Evolutionary conservation across 495 filamentous ascomycete species (phyloP).

Genomic region (Choiromyces venosus): DNA sequence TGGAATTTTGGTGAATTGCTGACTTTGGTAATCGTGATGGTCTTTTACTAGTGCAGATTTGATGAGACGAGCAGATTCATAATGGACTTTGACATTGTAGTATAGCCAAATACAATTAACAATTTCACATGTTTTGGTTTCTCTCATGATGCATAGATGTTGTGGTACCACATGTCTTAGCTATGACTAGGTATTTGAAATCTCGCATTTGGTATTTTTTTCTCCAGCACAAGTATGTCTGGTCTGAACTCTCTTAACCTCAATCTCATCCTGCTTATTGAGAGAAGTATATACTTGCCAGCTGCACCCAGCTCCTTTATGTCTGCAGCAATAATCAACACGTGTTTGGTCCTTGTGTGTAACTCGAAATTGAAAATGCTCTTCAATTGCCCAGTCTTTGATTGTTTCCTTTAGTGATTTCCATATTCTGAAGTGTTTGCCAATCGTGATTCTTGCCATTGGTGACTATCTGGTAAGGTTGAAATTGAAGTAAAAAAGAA

Average conservation of each 20-base stretch:
- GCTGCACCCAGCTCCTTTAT: neutral
- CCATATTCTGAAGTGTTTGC: neutral
- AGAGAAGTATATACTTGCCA: neutral
- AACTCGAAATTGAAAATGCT: conserved; percentile 7
- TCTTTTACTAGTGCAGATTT: neutral
- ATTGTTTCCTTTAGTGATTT: neutral
- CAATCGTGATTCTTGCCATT: too few species aligned
- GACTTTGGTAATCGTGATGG: conserved; percentile 1
- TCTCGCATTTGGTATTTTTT: neutral
- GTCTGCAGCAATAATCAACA: conserved; percentile 1
- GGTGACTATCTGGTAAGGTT: too few species aligned
- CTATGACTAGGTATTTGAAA: conserved; percentile 4
- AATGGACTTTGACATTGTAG: conserved; percentile 7
- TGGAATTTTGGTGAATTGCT: conserved; percentile 2
- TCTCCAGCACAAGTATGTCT: neutral
- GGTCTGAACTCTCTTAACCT: neutral
- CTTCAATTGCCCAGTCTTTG: conserved; percentile 6
- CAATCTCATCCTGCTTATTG: neutral
- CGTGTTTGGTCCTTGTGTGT: neutral
- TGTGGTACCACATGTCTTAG: neutral
- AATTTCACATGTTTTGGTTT: neutral
- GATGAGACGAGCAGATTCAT: neutral
- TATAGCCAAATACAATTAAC: neutral
- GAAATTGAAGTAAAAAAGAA: too few species aligned
- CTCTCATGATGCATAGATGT: neutral